phyloP scores from a whole-genome alignment of 2,329 filamentous ascomycete genomes.

The Colletotrichum sp. region DNA sequence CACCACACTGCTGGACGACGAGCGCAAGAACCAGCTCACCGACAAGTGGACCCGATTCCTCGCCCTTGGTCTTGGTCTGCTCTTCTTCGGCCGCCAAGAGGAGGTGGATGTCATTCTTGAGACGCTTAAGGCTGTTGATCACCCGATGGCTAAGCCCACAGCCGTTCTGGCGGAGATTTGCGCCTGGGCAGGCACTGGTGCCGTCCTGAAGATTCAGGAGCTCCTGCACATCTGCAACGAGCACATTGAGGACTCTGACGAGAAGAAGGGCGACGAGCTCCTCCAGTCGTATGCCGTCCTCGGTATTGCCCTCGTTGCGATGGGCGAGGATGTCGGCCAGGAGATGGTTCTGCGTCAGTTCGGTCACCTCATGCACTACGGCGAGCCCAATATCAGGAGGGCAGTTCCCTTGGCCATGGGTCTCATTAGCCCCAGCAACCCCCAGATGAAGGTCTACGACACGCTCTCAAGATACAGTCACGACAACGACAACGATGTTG shows the following conservation, averaged over 20 bases:
- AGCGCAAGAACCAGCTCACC: constrained; percentile 86
- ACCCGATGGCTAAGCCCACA: constrained; percentile 96
- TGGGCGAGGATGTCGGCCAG: constrained; percentile 98
- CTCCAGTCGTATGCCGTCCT: constrained; percentile 96
- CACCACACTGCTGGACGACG: constrained; percentile 91
- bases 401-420: constrained; percentile 97
- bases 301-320: constrained; percentile 90
- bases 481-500: constrained; percentile 98
- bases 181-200: constrained; percentile 96
- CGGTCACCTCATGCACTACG: constrained; percentile 98
- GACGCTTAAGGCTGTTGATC: constrained; percentile 94
- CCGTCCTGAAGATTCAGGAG: constrained; percentile 96
- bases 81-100: constrained; percentile 97
- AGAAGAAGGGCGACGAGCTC: constrained; percentile 94
- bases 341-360: constrained; percentile 99
- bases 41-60: constrained; percentile 99
- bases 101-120: constrained; percentile 98
- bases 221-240: constrained; percentile 98
- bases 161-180: constrained; percentile 94
- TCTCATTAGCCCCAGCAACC: constrained; percentile 94
- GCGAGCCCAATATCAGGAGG: constrained; percentile 94
- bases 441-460: constrained; percentile 99
- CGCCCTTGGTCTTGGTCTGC: constrained; percentile 86
- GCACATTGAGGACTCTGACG: constrained; percentile 91
- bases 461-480: constrained; percentile 97